These are phyloP conservation scores for Porodaedalea pini DNA, from an alignment of 1,284 basidiomycete genomes.

Conservation along the genomic window DNA sequence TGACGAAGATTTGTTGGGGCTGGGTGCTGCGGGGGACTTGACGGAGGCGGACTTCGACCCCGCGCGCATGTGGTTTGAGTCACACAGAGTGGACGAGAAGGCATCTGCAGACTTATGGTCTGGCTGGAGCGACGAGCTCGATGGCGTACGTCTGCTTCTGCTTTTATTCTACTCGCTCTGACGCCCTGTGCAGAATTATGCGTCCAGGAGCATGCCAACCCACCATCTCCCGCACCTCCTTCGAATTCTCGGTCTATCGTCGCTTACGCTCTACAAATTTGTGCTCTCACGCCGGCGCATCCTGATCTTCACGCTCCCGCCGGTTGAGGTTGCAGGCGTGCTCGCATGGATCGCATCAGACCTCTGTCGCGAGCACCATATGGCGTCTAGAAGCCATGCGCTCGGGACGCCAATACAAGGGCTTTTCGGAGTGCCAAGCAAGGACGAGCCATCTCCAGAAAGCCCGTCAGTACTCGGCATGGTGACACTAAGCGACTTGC, in stretches of 20 bases:
- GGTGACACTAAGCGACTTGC: constrained; percentile 69
- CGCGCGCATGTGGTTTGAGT: constrained; percentile 60
- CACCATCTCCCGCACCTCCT: constrained; percentile 65
- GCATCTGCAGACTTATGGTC: constrained; percentile 55
- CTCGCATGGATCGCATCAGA: constrained; percentile 73
- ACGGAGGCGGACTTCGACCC: constrained; percentile 60
- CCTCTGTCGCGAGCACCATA: constrained; percentile 60
- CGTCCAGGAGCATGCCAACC: constrained; percentile 45
- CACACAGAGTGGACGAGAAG: constrained; percentile 50
- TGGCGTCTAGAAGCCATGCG: constrained; percentile 23
- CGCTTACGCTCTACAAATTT: constrained; percentile 73
- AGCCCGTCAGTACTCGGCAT: constrained; percentile 68
- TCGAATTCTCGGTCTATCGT: constrained; percentile 71
- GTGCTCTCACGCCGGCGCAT: constrained; percentile 67
- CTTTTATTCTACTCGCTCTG: constrained; percentile 12
- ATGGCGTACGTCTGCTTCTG: constrained; percentile 38
- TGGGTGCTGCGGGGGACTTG: constrained; percentile 5
- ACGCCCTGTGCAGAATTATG: constrained; percentile 30
- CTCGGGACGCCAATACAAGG: constrained; percentile 4
- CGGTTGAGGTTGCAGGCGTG: constrained; percentile 72
- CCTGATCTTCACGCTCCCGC: constrained; percentile 71
- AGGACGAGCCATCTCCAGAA: constrained; percentile 32
- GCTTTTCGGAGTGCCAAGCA: constrained; percentile 22
- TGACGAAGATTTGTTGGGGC: constrained; percentile 8
- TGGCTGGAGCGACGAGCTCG: constrained; percentile 63